A percentile compares a stretch with the other conserved stretches of the same genome.
Evolutionary conservation across 208 protist genomes (phyloP).

Genomic region (Crithidia brevicula): DNA sequence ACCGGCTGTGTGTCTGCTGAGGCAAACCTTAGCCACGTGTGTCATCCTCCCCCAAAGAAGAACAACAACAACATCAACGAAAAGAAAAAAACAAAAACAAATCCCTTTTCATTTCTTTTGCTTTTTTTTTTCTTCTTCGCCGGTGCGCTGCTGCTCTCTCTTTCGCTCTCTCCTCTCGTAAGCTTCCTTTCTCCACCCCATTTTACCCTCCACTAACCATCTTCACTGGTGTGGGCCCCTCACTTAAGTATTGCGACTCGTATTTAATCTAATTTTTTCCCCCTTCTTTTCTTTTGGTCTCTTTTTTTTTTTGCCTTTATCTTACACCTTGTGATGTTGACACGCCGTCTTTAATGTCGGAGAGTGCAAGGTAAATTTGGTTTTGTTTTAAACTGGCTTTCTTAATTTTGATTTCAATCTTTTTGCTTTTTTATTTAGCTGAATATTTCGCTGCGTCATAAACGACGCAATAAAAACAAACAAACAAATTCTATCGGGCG

Average conservation of each 20-base stretch:
- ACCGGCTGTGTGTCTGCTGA: no score
- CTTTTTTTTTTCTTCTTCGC: conserved; percentile 1
- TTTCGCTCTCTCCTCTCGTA: neutral
- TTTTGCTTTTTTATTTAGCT: neutral
- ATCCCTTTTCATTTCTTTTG: neutral
- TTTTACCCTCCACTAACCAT: no score
- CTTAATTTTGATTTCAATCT: conserved; percentile 10
- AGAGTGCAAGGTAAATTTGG: no score
- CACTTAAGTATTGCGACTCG: no score
- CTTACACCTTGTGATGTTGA: neutral
- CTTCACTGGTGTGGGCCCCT: no score
- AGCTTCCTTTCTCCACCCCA: neutral
- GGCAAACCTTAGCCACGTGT: no score
- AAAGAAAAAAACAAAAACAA: neutral
- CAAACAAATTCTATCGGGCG: no score
- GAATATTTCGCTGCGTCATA: neutral
- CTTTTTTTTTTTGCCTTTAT: neutral
- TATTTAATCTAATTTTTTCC: neutral
- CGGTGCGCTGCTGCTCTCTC: neutral
- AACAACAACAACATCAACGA: neutral
- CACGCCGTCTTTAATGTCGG: no score
- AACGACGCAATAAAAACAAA: no score
- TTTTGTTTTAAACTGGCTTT: no score
- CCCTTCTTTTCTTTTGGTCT: neutral
- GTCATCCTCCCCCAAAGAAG: no score